Evolutionary conservation across 139 green algal species (phyloP), one percentile per base, ranked within the genome.

Genomic region (Coelastrella sp.): DNA sequence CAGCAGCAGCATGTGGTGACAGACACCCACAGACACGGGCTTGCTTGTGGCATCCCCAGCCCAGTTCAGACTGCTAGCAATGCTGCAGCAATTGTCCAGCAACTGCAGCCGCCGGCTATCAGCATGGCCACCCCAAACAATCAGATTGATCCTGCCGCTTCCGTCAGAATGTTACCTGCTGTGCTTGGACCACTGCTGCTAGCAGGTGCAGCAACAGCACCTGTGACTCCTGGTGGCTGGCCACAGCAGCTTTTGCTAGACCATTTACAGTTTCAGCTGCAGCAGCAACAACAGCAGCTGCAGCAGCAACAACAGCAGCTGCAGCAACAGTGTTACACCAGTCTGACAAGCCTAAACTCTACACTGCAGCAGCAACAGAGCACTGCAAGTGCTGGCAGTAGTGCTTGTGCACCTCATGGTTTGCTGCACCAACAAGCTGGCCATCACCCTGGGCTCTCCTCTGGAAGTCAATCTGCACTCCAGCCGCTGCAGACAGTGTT

Each of bases 241-340:
- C n/a, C 57, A 79, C 80, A 75, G 82, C 58, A 75, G 60, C 81
- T 87, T 22, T 24, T 87, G 81, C 60, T 87, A 25, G 22, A 87
- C 15, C 59, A 57, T 7, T 87, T 58, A 35, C 82, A 86, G 60
- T 60, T 75, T 63, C 58, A 75, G 60, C 81, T 87, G 60, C 59
- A 75, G 81, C 60, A 75, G 60, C 24, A 87, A 61, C 81, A 57
- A 35, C 82, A 86, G 82, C 58, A 75, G 60, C 81, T 87, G 60
- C 59, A 75, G 81, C 60, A 75, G 60, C 24, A 87, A 61, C 81
- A 57, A 35, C 82, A 86, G 60, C 7, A 35, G 61, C 57, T 59
- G 78, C 78, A 68, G 59, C 59, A 68, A 58, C n/a, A 63, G 17
- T 59, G 11, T 7, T 58, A 15, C 74, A 81, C 15, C 6, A 22